Conservation (phyloP, 2,329 filamentous ascomycete genomes). For the Fusarium compactum region DNA sequence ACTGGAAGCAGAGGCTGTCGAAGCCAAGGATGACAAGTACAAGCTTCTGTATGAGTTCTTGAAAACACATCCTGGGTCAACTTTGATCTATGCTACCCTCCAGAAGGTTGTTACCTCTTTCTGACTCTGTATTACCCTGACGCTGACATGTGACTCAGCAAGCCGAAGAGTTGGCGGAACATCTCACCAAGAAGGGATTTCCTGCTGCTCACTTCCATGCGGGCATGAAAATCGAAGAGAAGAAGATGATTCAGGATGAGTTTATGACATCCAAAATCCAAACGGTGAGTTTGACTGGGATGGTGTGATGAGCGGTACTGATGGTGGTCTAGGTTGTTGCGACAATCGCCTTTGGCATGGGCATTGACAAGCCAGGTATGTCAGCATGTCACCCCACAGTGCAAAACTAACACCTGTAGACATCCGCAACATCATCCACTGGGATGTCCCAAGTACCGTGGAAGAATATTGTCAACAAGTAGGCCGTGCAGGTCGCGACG, state of each 20-base stretch:
- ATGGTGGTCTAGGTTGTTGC: slow-evolving; percentile 50
- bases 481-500: slow-evolving; percentile 67
- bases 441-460: slow-evolving; percentile 62
- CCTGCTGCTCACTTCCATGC: slow-evolving; percentile 63
- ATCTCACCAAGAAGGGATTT: slow-evolving; percentile 55
- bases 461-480: slow-evolving; percentile 71
- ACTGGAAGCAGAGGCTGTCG: slow-evolving; percentile 62
- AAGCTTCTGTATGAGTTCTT: slow-evolving; percentile 62
- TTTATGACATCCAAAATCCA: slow-evolving; percentile 62
- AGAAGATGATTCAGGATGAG: slow-evolving; percentile 61
- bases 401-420: slow-evolving; percentile 47
- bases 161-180: slow-evolving; percentile 58
- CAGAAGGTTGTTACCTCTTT: slow-evolving; percentile 55
- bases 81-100: slow-evolving; percentile 71
- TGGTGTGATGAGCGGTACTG: background rate
- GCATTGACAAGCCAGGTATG: slow-evolving; percentile 63
- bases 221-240: slow-evolving; percentile 60
- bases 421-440: slow-evolving; percentile 67
- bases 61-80: slow-evolving; percentile 62
- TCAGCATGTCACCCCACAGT: background rate
- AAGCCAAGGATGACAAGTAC: slow-evolving; percentile 59
- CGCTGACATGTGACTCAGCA: slow-evolving; percentile 49
- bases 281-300: slow-evolving; percentile 41
- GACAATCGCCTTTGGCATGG: slow-evolving; percentile 71
- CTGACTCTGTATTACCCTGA: too few species aligned